Evolutionary conservation across 2,329 filamentous ascomycete genomes (phyloP).

Genomic region (Sphaerulina musiva): DNA sequence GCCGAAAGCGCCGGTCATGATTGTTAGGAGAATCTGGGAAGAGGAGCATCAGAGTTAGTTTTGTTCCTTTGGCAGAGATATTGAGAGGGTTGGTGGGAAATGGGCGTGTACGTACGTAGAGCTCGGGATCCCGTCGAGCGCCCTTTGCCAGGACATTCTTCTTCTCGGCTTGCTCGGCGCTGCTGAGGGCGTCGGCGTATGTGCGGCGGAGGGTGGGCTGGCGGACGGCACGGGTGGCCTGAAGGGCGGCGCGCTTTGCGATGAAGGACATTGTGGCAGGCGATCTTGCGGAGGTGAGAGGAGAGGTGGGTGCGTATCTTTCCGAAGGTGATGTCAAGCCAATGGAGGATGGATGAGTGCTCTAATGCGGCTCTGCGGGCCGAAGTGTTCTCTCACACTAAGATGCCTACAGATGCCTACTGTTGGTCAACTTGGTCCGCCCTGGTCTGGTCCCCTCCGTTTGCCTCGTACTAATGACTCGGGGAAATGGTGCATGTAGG

Average conservation of each 20-base stretch:
- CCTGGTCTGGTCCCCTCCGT: no score
- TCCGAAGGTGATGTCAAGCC: slow-evolving; percentile 3
- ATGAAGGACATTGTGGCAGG: slow-evolving; percentile 42
- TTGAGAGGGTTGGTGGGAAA: not conserved
- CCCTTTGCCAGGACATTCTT: slow-evolving; percentile 53
- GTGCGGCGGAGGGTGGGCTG: slow-evolving; percentile 29
- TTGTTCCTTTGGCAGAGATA: not conserved
- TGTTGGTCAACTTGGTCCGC: no score
- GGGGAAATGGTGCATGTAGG: no score
- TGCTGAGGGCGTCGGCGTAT: slow-evolving; percentile 39
- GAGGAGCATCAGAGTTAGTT: slow-evolving; percentile 6
- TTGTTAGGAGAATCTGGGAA: slow-evolving; percentile 71
- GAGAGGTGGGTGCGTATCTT: not conserved
- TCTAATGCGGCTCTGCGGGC: not conserved
- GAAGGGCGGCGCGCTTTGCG: slow-evolving; percentile 41
- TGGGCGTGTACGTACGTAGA: slow-evolving; percentile 53
- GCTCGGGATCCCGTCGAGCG: slow-evolving; percentile 65
- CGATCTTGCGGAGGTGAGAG: slow-evolving; percentile 4
- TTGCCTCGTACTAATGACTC: no score
- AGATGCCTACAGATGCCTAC: no score
- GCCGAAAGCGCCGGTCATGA: slow-evolving; percentile 84
- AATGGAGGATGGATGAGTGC: not conserved
- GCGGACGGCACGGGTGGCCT: slow-evolving; percentile 37
- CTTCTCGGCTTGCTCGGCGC: slow-evolving; percentile 38
- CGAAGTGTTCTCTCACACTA: no score